phyloP scores from a whole-genome alignment of 192 early-diverging fungal species.

The Fimicolochytrium jonesii region DNA sequence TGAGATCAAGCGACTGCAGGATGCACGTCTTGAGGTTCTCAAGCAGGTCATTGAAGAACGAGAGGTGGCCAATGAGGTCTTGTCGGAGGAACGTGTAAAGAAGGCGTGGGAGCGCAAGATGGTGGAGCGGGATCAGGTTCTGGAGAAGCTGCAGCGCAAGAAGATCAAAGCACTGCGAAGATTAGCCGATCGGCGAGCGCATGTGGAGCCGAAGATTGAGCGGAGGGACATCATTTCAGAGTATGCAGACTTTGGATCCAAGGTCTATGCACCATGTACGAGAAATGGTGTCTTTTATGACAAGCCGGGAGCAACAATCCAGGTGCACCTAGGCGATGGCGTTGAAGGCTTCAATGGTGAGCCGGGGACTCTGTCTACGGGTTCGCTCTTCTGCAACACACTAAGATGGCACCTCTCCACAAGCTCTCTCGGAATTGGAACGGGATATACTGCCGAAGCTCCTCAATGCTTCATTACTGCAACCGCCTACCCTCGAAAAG shows the following conservation, averaged over 20 bases:
- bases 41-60: conserved; percentile 47
- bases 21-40: conserved; percentile 46
- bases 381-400: neutral
- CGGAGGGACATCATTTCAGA: conserved; percentile 55
- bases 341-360: conserved; percentile 35
- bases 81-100: conserved; percentile 43
- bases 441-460: conserved; percentile 27
- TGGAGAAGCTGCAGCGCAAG: conserved; percentile 45
- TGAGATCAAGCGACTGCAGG: conserved; percentile 52
- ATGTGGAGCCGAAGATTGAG: conserved; percentile 42
- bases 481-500: conserved; percentile 20
- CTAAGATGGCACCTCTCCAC: neutral
- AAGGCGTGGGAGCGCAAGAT: conserved; percentile 58
- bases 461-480: conserved; percentile 25
- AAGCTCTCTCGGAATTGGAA: conserved; percentile 30
- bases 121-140: conserved; percentile 44
- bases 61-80: conserved; percentile 47
- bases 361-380: neutral
- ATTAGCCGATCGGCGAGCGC: conserved; percentile 41
- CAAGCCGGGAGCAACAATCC: conserved; percentile 23
- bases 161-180: conserved; percentile 52
- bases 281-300: conserved; percentile 52
- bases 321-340: conserved; percentile 31
- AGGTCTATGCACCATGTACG: conserved; percentile 54
- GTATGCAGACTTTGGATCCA: conserved; percentile 49